Base-by-base conservation (phyloP, 192 early-diverging fungal genomes). In the Paraglomus brasilianum region DNA sequence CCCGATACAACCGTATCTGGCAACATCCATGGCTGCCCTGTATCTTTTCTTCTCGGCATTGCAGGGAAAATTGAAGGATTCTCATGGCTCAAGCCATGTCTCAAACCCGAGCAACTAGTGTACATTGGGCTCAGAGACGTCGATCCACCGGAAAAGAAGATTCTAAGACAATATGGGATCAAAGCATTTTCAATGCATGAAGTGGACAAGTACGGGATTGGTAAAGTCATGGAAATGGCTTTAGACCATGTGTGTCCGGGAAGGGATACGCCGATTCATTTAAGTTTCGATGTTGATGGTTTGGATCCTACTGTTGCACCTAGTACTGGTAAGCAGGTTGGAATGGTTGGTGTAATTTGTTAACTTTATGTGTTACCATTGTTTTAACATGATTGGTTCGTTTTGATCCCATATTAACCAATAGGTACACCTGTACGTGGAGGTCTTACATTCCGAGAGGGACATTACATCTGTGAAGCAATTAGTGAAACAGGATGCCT, bases 101-200 rank as follows among this genome's bases (percentile, higher is more conserved):
- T 98, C 51, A 82, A 77, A 42, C 76, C 85, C 40, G 82, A 91
- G 62, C 86, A 89, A 44, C 80, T 98, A 51, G 94, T 94, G 43
- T 98, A 96, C 82, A 95, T 98, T 85, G 96, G 94, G 49, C 83
- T 98, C 61, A 89, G 96, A 72, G 96, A 98, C 79, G 85, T 98
- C 49, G 96, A 98, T 78, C 78, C 81, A 2, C 85, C 83, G 8
- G 96, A 98, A 74, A 96, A 95, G 82, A 80, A 84, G 65, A 83
- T 98, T 53, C 74, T 98, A 62, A 80, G 85, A 21, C 84, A 92
- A 49, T 77, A 92, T 60, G 85, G 85, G 50, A 96, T 98, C 83
- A 91, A 91, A 80, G 94, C 94, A 17, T 98, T 92, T 76, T 90
- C 89, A 41, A 98, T 98, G 96, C 91, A 93, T 76, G 92, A 98